A percentile compares a stretch with the other conserved stretches of the same genome.
phyloP scores from a whole-genome alignment of 169 alveolate species.

The Toxoplasma gondii region DNA sequence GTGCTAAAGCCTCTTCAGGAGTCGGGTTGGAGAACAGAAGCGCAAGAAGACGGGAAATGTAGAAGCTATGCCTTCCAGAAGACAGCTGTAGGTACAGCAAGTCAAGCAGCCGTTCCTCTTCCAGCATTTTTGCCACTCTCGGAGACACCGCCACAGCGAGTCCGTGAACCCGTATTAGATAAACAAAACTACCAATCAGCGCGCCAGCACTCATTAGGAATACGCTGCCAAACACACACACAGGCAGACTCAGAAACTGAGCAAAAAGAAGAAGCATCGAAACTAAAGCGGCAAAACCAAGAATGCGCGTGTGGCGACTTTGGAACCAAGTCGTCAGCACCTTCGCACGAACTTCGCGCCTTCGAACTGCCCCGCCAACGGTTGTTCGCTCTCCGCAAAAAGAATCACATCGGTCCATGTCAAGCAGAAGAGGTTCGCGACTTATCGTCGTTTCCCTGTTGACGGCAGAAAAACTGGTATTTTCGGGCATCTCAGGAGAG shows the following conservation, averaged over 20 bases:
- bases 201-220: neutral
- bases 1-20: slow-evolving; percentile 6
- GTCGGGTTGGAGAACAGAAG: slow-evolving; percentile 35
- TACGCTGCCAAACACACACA: neutral
- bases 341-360: neutral
- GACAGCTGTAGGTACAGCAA: slow-evolving; percentile 11
- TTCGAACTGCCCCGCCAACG: no score
- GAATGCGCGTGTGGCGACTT: neutral
- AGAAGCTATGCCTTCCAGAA: slow-evolving; percentile 24
- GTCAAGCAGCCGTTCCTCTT: slow-evolving; percentile 18
- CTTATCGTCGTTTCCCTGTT: no score
- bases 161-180: neutral
- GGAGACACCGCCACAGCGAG: neutral
- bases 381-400: no score
- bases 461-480: no score
- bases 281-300: neutral
- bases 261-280: neutral
- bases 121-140: neutral
- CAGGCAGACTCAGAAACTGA: neutral
- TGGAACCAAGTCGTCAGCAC: neutral
- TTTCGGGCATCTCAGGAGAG: no score
- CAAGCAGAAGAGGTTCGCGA: no score
- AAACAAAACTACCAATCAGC: neutral
- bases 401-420: no score
- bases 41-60: slow-evolving; percentile 19